These are phyloP conservation scores for Podospora appendiculata DNA, from an alignment of 495 filamentous ascomycete species.

Conservation along the genomic window DNA sequence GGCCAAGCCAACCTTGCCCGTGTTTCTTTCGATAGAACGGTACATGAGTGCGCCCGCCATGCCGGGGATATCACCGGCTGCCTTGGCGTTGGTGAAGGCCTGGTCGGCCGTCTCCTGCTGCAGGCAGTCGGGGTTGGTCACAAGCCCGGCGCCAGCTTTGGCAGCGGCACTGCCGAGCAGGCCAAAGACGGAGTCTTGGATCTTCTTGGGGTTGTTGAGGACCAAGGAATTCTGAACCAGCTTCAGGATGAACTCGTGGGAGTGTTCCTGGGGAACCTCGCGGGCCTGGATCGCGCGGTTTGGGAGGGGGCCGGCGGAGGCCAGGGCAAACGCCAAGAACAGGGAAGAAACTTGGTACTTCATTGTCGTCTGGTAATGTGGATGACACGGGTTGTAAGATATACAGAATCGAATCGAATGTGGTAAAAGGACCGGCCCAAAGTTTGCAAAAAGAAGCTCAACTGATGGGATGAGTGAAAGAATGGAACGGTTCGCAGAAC, in stretches of 20 bases:
- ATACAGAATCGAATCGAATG: no score
- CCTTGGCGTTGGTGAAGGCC: constrained; percentile 62
- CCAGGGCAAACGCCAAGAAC: constrained; percentile 19
- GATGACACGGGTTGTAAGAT: no score
- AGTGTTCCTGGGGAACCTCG: constrained; percentile 55
- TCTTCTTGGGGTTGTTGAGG: constrained; percentile 51
- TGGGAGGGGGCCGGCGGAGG: constrained; percentile 16
- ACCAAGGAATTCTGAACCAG: constrained; percentile 36
- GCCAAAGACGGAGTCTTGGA: constrained; percentile 54
- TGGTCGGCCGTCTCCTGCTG: constrained; percentile 59
- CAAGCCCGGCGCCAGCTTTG: constrained; percentile 43
- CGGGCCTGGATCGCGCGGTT: constrained; percentile 29
- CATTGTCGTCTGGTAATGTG: constrained; percentile 22
- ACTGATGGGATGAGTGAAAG: constrained; percentile 11
- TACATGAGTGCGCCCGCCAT: constrained; percentile 51
- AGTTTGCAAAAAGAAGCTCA: constrained; percentile 7
- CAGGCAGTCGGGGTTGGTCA: constrained; percentile 53
- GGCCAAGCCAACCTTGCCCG: constrained; percentile 45
- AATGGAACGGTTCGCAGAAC: constrained; percentile 40
- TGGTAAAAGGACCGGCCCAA: constrained; percentile 26
- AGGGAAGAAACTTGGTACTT: constrained; percentile 29
- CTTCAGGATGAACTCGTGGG: constrained; percentile 46
- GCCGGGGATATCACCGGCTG: constrained; percentile 45
- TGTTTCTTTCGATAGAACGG: constrained; percentile 58
- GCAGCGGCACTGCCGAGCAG: constrained; percentile 54